phyloP scores from a whole-genome alignment of 305 asterid species.

The Plantago lanceolata region DNA sequence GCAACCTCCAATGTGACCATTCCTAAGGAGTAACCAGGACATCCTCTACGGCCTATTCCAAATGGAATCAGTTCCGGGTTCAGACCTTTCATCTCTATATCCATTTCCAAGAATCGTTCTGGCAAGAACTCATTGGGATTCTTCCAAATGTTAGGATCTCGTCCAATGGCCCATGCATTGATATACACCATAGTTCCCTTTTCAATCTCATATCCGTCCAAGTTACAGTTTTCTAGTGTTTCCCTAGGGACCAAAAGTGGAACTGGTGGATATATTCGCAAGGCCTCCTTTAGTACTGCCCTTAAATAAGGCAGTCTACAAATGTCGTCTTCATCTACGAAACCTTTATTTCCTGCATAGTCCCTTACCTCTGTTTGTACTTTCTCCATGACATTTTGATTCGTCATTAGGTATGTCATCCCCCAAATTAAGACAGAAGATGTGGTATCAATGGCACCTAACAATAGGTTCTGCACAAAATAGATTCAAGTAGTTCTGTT shows the following conservation, averaged over 20 bases:
- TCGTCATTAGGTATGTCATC: slow-evolving; percentile 6
- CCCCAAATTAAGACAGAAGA: background rate
- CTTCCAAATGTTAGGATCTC: slow-evolving; percentile 16
- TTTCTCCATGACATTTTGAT: slow-evolving; percentile 8
- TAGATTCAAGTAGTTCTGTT: background rate
- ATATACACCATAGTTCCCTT: slow-evolving; percentile 5
- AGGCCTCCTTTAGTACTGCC: slow-evolving; percentile 17
- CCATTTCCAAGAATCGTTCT: slow-evolving; percentile 6
- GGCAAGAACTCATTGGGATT: slow-evolving; percentile 16
- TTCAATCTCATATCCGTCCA: slow-evolving; percentile 4
- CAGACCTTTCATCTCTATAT: slow-evolving; percentile 11
- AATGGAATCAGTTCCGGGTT: slow-evolving; percentile 15
- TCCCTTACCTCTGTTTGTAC: slow-evolving; percentile 14
- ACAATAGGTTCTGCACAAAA: background rate
- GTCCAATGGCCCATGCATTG: slow-evolving; percentile 8
- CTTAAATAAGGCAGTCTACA: slow-evolving; percentile 1
- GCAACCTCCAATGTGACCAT: slow-evolving; percentile 7
- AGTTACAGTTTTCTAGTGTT: slow-evolving; percentile 8
- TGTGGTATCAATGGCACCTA: slow-evolving; percentile 1
- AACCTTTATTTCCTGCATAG: slow-evolving; percentile 8
- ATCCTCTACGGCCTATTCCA: slow-evolving; percentile 14
- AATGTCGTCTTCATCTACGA: slow-evolving; percentile 13
- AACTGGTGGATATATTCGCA: slow-evolving; percentile 14
- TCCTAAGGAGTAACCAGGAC: slow-evolving; percentile 14
- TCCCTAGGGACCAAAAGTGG: slow-evolving; percentile 20